Base-by-base conservation (phyloP, 768 basidiomycete species). In the Pleurotus tuber-regium region DNA sequence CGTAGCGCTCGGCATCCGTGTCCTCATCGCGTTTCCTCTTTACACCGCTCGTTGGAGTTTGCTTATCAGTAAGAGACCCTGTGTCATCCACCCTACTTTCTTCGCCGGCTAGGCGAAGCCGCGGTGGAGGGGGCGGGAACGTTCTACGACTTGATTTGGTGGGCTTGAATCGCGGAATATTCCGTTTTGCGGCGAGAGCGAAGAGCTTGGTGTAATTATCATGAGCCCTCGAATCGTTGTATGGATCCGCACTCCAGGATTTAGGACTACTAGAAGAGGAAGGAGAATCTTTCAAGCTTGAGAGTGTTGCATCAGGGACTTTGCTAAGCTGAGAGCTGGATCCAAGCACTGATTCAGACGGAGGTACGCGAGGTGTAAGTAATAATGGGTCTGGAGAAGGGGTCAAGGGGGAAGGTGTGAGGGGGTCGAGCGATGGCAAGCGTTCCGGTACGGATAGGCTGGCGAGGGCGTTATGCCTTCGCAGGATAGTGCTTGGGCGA, bases 361-460 rank as follows among this genome's bases (percentile, higher is more conserved):
- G 18, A 4, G 5, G 43, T 42, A 21, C 16, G 14, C 5, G 16
- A 44, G 46, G 11, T 16, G 31, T 26, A n/a, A 48, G 46, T 24
- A 48, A 35, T 4, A 48, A 31, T 31, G 46, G 46, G 29, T 48
- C 46, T 31, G 14, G 46, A 33, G 46, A 48, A 19, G 46, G 46
- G 10, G 46, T 48, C 24, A 31, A 29, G 24, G 46, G 46, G 7
- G 46, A 48, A 35, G 46, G 46, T 9, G 46, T 31, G 29, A 35
- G 31, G 24, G 46, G 46, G 46, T 48, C 18, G 21, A 48, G 31
- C 18, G 46, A 26, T 11, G 23, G 31, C 11, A 33, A 18, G 23
- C 7, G 25, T 29, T 44, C 43, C 1, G 46, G 46, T 18, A 48
- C 35, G 28, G 35, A 9, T n/a, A 48, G 31, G 16, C 8, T 10